Evolutionary conservation across 805 yeast genomes (phyloP), one percentile per base, ranked within the genome.

Genomic region (Candida nanaspora): DNA sequence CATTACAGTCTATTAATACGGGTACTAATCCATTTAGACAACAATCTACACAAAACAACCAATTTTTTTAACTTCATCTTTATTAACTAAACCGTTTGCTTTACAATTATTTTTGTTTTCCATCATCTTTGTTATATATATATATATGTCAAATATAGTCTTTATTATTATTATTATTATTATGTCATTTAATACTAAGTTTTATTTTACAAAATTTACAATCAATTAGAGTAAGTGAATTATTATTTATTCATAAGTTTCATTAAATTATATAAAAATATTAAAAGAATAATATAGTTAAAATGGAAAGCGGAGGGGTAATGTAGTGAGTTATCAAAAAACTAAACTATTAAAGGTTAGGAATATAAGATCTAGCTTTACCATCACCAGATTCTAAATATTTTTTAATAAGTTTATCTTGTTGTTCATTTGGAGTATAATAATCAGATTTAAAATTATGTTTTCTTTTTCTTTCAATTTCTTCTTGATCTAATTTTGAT

Each of bases 401-500:
- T n/a, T 38, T 49, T 30, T 46, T 46, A 30, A 61, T 45, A 26
- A 61, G 39, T 2, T 49, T 38, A 39, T 61, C 63, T 38, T 46
- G 55, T 2, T 40, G 33, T n/a, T 35, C 40, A 41, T 47, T 49
- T 5, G 52, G 51, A 15, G 35, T 34, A 35, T 56, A 58, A 37
- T 35, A 44, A 37, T 61, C 65, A 15, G 55, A 43, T 39, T 48
- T 48, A 40, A 41, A 60, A 15, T 47, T 36, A 31, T 61, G 62
- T n/a, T 39, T 33, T 44, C 51, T 56, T 39, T 45, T 42, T 16
- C 53, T 51, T 42, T 61, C 63, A 36, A 53, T 41, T 42, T 46
- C 49, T 45, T 62, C 63, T 45, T 59, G 65, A 27, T 56, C 55
- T 21, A 62, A 45, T 38, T 59, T 59, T 19, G 52, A 52, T 39